Evolutionary conservation across 202 grass and related monocot genomes (phyloP).

Genomic region (Zoysia matrella): DNA sequence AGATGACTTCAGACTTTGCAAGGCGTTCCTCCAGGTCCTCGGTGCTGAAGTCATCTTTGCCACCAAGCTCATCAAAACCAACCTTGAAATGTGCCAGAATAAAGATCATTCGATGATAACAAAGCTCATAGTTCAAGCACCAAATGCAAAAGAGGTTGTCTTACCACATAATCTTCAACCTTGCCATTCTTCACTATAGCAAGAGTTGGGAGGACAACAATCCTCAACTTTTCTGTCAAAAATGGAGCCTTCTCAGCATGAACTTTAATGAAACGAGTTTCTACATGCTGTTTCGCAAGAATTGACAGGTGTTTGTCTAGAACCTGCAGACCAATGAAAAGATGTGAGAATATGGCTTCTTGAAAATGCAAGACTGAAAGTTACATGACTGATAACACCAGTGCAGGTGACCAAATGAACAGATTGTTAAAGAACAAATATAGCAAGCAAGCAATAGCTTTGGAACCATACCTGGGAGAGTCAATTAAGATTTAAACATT

Average conservation of each 20-base stretch:
- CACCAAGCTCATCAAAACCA: too few relatives aligned
- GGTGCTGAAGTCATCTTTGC: conserved; percentile 35
- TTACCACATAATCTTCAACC: conserved; percentile 38
- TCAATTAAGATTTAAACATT: not conserved
- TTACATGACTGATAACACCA: not conserved
- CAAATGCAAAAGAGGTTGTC: not conserved
- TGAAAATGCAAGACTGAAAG: not conserved
- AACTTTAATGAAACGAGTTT: conserved; percentile 89
- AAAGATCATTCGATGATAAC: not conserved
- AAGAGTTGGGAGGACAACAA: not conserved
- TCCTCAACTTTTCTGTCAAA: conserved; percentile 73
- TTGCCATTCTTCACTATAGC: too few relatives aligned
- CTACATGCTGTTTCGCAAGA: conserved; percentile 46
- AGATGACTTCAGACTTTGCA: conserved; percentile 70
- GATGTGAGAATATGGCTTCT: conserved; percentile 10
- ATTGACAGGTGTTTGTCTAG: conserved; percentile 68
- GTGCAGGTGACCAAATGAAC: not conserved
- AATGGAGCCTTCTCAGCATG: conserved; percentile 95
- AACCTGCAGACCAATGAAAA: conserved; percentile 54
- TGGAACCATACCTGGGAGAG: not conserved
- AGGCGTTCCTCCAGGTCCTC: conserved; percentile 84
- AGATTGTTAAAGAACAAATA: conserved; percentile 6
- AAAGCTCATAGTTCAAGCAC: not conserved
- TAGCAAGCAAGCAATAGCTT: conserved; percentile 1
- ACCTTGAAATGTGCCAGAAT: conserved; percentile 49